Evolutionary conservation across 257 asterid species (phyloP), one percentile per base, ranked within the genome.

Genomic region (Ballota nigra): DNA sequence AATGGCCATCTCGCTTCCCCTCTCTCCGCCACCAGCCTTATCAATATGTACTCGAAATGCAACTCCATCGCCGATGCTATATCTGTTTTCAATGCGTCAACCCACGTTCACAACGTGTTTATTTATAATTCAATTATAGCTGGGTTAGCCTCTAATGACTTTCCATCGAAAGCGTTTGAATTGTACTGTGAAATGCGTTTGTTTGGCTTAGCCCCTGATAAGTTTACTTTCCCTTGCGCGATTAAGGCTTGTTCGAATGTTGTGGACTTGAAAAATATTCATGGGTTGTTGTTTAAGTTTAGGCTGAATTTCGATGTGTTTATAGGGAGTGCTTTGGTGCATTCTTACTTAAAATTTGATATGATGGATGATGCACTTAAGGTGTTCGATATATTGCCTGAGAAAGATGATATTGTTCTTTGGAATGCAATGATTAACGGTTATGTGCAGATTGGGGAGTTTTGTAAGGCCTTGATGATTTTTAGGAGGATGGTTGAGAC

Each of bases 351-450:
- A 66, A 86, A 72, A 58, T 81, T 80, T 78, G 85, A 84, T 75
- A 73, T 79, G 78, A 79, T 88, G 63, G 49, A 22, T 55, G 89
- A 83, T 38, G 98, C 96, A 15, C 59, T 78, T 6, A 41, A 77
- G 24, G 84, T 87, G 87, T 88, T 93, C 56, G 96, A 85, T 23
- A 85, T 73, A 67, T 84, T 88, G 86, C 89, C 96, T 19, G 75
- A 69, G 51, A 84, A 71, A 75, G 85, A 83, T 72, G 96, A 91
- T 61, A 78, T 81, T 55, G 96, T 90, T 57, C 80, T 89, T 41
- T 90, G 93, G 92, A 93, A 93, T 78, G 84, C 98, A 8, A 87
- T 93, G 96, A 82, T 90, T 70, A 88, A 83, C 79, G 98, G 97
- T 19, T 83, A 79, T 84, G 85, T 87, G 31, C 83, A 80, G 66